Percentiles rank a stretch among this genome's conserved stretches.
Conservation (phyloP, 2,329 filamentous ascomycete genomes). For the Curvularia sp. region DNA sequence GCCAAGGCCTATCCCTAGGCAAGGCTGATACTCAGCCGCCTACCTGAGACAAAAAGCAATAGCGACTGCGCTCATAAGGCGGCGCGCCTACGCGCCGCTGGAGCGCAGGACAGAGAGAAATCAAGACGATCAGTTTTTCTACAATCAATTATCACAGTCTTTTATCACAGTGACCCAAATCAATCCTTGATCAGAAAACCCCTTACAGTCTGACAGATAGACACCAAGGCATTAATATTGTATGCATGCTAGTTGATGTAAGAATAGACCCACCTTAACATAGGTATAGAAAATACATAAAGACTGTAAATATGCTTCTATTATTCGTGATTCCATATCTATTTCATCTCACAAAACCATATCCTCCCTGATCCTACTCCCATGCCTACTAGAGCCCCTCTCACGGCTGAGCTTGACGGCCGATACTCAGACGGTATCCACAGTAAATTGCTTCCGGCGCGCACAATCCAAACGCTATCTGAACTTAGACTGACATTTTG, state of each 20-base stretch:
- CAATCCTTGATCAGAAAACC: not conserved
- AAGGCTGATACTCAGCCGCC: not conserved
- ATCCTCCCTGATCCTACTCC: too few relatives aligned
- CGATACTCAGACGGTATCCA: conserved; percentile 36
- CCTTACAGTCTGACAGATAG: not conserved
- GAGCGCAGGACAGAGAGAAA: not conserved
- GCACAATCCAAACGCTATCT: conserved; percentile 28
- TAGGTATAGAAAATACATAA: too few relatives aligned
- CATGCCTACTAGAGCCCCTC: conserved; percentile 4
- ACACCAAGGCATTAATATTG: too few relatives aligned
- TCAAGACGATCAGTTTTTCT: not conserved
- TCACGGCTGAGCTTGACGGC: conserved; percentile 24
- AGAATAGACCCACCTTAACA: too few relatives aligned
- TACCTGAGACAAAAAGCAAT: not conserved
- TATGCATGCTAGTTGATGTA: too few relatives aligned
- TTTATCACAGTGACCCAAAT: not conserved
- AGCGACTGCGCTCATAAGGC: conserved; percentile 6
- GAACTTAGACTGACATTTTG: conserved; percentile 11
- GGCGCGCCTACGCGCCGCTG: not conserved
- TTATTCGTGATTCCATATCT: too few relatives aligned
- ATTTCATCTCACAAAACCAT: too few relatives aligned
- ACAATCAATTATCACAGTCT: not conserved
- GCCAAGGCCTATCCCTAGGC: not conserved
- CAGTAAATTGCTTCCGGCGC: conserved; percentile 25
- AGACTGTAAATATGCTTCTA: too few relatives aligned